Percentiles rank a stretch among this genome's conserved stretches.
Conservation (phyloP, 108 stramenopile species). For the Mayamaea pseudoterrestris region DNA sequence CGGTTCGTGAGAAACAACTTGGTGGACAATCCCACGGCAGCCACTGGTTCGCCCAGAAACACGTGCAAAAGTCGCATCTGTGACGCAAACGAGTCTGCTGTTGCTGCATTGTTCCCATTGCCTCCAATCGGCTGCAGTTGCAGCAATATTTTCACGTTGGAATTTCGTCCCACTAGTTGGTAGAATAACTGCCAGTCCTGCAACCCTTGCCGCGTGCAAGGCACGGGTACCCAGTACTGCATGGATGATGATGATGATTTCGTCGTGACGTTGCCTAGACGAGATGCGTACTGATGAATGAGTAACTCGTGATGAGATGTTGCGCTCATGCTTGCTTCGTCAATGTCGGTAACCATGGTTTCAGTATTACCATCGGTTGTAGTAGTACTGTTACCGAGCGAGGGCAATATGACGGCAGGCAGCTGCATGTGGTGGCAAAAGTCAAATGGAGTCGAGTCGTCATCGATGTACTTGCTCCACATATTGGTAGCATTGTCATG, state of each 20-base stretch:
- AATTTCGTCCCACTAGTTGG: not conserved
- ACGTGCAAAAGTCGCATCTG: constrained; percentile 37
- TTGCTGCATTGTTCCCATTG: no score
- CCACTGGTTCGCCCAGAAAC: constrained; percentile 64
- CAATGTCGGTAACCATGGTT: constrained; percentile 7
- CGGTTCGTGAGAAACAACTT: constrained; percentile 84
- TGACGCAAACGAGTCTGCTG: not conserved
- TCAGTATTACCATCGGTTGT: not conserved
- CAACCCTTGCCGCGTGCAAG: not conserved
- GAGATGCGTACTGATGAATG: not conserved
- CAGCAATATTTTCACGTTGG: not conserved
- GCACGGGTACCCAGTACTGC: constrained; percentile 4
- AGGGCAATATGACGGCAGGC: constrained; percentile 81
- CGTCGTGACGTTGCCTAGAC: not conserved
- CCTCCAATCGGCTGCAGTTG: not conserved
- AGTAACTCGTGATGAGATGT: no score
- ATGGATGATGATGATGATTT: constrained; percentile 3
- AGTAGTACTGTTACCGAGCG: constrained; percentile 4
- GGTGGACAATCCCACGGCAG: constrained; percentile 58
- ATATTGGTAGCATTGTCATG: no score
- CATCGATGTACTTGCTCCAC: constrained; percentile 1
- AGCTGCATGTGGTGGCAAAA: constrained; percentile 90
- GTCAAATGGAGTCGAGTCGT: constrained; percentile 48
- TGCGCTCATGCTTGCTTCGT: constrained; percentile 10
- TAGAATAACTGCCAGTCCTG: not conserved